Evolutionary conservation across 371 early-diverging fungal genomes (phyloP), one percentile per base, ranked within the genome.

Genomic region (Mortierella sp.): DNA sequence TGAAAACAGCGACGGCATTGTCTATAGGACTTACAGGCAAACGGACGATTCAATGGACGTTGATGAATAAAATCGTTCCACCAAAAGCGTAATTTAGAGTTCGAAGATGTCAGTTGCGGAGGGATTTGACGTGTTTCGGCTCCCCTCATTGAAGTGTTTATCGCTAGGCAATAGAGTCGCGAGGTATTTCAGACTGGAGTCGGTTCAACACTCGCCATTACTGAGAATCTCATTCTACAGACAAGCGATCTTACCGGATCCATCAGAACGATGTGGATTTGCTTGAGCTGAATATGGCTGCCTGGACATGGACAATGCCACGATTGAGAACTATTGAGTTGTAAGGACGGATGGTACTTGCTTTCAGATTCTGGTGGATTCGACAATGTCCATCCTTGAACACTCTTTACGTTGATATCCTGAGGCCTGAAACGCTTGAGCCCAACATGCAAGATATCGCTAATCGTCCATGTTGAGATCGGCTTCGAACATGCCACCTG

Each of bases 311-410:
- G 64, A 63, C 50, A 13, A 19, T 64, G 46, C 16, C 34, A 12
- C 39, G 49, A 3, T n/a, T n/a, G 54, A 34, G 19, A 9, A 18
- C 10, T 5, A 58, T 70, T 2, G 54, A 59, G 3, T 26, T 70
- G n/a, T 47, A 38, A n/a, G 64, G 50, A 18, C 42, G 39, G 34
- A 48, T 55, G 6, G 54, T 55, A 0, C 28, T n/a, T 24, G 34
- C 53, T 3, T 69, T 63, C 43, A 39, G 50, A 4, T 70, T 64
- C 41, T 48, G 59, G 16, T 64, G 59, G 59, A 31, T 70, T 16
- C 51, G n/a, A n/a, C n/a, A n/a, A n/a, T n/a, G n/a, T n/a, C n/a
- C 58, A 0, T 14, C 38, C 0, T 28, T 69, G 14, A 9, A 16
- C 7, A 30, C 52, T 3, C 41, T 63, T 7, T 24, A 28, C 19